Conservation (phyloP, 129 eudicot species). For the Saposhnikovia divaricata region DNA sequence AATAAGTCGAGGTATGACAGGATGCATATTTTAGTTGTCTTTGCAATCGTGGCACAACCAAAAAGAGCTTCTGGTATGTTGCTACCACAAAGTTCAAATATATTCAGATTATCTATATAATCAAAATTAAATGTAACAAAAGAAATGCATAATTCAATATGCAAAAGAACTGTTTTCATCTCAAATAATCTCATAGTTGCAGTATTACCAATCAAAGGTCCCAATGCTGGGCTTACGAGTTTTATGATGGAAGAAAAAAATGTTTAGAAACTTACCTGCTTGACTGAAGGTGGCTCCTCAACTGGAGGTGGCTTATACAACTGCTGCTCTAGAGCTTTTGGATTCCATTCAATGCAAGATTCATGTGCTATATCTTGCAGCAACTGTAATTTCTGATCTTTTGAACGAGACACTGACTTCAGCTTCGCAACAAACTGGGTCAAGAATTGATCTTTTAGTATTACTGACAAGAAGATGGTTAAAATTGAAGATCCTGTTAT, state of each 20-base stretch:
- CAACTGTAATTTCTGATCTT: constrained; percentile 55
- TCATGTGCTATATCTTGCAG: constrained; percentile 63
- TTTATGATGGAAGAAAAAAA: neutral
- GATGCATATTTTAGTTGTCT: neutral
- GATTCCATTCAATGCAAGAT: constrained; percentile 50
- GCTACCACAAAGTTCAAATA: neutral
- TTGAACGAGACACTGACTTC: constrained; percentile 43
- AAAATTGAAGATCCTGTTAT: no score
- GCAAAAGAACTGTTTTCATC: neutral
- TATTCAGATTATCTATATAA: neutral
- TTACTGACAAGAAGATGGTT: no score
- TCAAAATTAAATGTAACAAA: no score
- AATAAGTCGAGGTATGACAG: neutral
- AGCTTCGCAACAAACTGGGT: constrained; percentile 53
- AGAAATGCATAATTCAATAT: neutral
- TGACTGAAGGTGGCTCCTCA: constrained; percentile 33
- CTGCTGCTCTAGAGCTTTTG: constrained; percentile 49
- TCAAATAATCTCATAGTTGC: neutral
- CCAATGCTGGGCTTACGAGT: neutral
- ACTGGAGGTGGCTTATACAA: constrained; percentile 39
- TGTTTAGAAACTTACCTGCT: constrained; percentile 28
- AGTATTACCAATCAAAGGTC: neutral
- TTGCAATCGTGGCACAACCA: neutral
- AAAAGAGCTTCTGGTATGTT: neutral
- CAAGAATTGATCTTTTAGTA: constrained; percentile 4